Evolutionary conservation across 1,284 basidiomycete genomes (phyloP).

Genomic region (Melampsora larici-populina): DNA sequence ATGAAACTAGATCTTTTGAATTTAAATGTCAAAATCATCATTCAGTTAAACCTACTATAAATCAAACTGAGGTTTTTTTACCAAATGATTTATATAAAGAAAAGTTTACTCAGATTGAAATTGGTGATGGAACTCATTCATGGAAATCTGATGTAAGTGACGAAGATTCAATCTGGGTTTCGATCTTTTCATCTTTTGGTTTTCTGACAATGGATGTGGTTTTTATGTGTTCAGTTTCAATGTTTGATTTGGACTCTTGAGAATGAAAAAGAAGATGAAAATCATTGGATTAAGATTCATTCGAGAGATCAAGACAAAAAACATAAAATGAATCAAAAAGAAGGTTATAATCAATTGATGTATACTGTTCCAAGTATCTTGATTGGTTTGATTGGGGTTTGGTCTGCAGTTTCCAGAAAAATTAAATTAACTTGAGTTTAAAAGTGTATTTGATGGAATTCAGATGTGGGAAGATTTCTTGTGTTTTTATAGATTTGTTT

Average conservation of each 20-base stretch:
- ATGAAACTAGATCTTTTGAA: constrained; percentile 46
- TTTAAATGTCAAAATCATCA: constrained; percentile 50
- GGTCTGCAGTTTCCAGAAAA: not conserved
- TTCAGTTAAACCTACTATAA: constrained; percentile 22
- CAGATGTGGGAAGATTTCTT: no score
- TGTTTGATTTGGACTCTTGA: constrained; percentile 27
- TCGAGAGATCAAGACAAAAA: not conserved
- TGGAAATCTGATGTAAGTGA: constrained; percentile 1
- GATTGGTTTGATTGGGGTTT: not conserved
- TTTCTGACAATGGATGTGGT: not conserved
- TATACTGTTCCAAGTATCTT: not conserved
- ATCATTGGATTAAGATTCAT: not conserved
- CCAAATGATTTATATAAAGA: constrained; percentile 45
- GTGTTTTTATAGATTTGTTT: no score
- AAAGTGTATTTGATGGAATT: no score
- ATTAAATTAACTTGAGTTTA: not conserved
- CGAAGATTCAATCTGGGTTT: not conserved
- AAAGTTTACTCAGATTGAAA: not conserved
- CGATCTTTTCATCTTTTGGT: no score
- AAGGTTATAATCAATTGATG: not conserved
- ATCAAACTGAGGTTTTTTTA: constrained; percentile 50
- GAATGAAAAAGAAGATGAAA: not conserved
- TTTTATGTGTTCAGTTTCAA: constrained; percentile 9
- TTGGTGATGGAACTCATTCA: constrained; percentile 37
- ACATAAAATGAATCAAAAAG: not conserved